These are phyloP conservation scores for Xylaria scruposa DNA, from an alignment of 495 filamentous ascomycete species.

Conservation along the genomic window DNA sequence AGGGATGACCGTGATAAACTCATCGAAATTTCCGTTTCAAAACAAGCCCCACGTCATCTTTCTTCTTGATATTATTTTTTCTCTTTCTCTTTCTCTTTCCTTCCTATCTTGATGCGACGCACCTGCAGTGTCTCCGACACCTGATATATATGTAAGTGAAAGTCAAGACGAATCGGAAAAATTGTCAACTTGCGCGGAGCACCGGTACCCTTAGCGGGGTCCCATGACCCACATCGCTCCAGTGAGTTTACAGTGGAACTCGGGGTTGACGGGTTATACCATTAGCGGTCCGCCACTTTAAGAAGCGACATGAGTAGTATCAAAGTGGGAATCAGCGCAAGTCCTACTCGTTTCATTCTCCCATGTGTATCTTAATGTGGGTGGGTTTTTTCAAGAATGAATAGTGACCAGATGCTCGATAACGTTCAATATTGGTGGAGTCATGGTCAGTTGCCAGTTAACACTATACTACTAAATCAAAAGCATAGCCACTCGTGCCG, in stretches of 20 bases:
- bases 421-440: not conserved
- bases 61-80: no score
- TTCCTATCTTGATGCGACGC: not conserved
- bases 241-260: not conserved
- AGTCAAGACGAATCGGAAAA: conserved; percentile 2
- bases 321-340: not conserved
- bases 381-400: no score
- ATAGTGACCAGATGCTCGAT: no score
- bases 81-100: not conserved
- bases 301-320: not conserved
- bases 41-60: not conserved
- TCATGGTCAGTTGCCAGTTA: not conserved
- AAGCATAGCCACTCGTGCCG: not conserved
- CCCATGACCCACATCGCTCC: not conserved
- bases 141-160: not conserved
- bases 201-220: conserved; percentile 5
- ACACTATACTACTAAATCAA: not conserved
- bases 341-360: not conserved
- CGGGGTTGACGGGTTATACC: not conserved
- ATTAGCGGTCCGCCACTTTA: not conserved
- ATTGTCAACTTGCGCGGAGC: not conserved
- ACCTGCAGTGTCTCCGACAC: not conserved
- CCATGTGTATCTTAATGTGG: not conserved
- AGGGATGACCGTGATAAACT: conserved; percentile 30
- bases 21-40: conserved; percentile 24